phyloP scores from a whole-genome alignment of 306 rosid genomes.

The Medicago ruthenica region DNA sequence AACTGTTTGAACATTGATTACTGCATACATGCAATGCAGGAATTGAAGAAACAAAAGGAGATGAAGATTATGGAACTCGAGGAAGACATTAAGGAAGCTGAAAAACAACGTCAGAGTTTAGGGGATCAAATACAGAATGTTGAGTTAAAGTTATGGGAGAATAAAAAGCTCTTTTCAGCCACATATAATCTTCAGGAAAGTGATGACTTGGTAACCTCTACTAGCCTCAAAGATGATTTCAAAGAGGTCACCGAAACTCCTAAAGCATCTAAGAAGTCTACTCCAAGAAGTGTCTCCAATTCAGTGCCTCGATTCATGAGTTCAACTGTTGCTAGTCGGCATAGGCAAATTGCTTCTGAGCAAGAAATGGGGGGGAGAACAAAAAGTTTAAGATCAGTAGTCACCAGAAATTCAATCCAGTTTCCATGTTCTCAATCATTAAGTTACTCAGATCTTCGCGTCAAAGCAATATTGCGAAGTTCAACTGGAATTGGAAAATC shows the following conservation, averaged over 20 bases:
- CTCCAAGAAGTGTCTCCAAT: slow-evolving; percentile 45
- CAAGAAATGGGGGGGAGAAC: slow-evolving; percentile 50
- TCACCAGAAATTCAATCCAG: slow-evolving; percentile 66
- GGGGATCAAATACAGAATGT: slow-evolving; percentile 60
- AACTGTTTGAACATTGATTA: slow-evolving; percentile 34
- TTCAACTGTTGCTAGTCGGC: slow-evolving; percentile 92
- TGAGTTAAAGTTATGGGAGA: slow-evolving; percentile 57
- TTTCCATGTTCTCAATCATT: slow-evolving; percentile 78
- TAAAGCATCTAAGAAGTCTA: slow-evolving; percentile 50
- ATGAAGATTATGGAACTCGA: slow-evolving; percentile 67
- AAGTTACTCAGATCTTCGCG: slow-evolving; percentile 63
- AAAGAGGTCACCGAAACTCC: slow-evolving; percentile 58
- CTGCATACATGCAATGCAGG: slow-evolving; percentile 54
- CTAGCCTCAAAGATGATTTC: slow-evolving; percentile 51
- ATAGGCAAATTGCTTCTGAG: slow-evolving; percentile 70
- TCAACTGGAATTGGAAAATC: slow-evolving; percentile 62
- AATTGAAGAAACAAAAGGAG: slow-evolving; percentile 76
- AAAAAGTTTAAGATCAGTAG: slow-evolving; percentile 57
- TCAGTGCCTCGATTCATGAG: slow-evolving; percentile 94
- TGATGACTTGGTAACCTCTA: slow-evolving; percentile 39
- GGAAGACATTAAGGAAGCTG: slow-evolving; percentile 75
- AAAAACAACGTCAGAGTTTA: slow-evolving; percentile 58
- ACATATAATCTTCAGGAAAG: slow-evolving; percentile 48
- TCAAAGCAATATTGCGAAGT: slow-evolving; percentile 60
- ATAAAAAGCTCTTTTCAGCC: slow-evolving; percentile 52